Evolutionary conservation across 108 stramenopile species (phyloP), one percentile per base, ranked within the genome.

Genomic region (Cyclotella sp.): DNA sequence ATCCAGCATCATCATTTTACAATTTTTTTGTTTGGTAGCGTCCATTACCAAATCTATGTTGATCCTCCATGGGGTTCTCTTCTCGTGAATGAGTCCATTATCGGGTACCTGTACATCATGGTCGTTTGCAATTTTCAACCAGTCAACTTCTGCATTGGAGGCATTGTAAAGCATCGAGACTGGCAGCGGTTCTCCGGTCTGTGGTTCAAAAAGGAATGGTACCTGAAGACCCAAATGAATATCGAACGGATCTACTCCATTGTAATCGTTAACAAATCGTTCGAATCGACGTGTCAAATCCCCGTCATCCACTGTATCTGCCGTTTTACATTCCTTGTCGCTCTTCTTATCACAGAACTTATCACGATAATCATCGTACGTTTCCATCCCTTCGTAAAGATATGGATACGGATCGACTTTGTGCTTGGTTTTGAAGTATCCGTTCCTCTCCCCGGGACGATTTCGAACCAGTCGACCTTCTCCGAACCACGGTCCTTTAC

Each of bases 161-260:
- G 82, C 63, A 77, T 83, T 83, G 65, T 83, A 83, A 0, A 83
- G 46, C 22, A 26, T 24, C 6, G 71, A 72, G 16, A 83, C 29
- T 46, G 82, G 82, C 7, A 83, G 67, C 16, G 75, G 65, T 73
- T 76, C 46, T n/a, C 82, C 82, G 24, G 65, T 75, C 18, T 34
- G 14, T 12, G 22, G 63, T 34, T 19, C 39, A 62, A 54, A 40
- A 3, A 83, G 51, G 34, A 60, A 67, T 46, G 82, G 22, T 49
- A 74, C 63, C 43, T 83, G 82, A 22, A 76, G 65, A 54, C 63
- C 60, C 66, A 83, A 69, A 68, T 83, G 82, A 54, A 83, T 44
- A 76, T 83, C 82, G 21, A 83, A 83, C 24, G 82, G 82, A 21
- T 83, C 75, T 11, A 72, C 58, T 26, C 82, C 82, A 63, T 67